Evolutionary conservation across 2,329 filamentous ascomycete species (phyloP), one percentile per base, ranked within the genome.

Genomic region (Fusarium verticillioides): DNA sequence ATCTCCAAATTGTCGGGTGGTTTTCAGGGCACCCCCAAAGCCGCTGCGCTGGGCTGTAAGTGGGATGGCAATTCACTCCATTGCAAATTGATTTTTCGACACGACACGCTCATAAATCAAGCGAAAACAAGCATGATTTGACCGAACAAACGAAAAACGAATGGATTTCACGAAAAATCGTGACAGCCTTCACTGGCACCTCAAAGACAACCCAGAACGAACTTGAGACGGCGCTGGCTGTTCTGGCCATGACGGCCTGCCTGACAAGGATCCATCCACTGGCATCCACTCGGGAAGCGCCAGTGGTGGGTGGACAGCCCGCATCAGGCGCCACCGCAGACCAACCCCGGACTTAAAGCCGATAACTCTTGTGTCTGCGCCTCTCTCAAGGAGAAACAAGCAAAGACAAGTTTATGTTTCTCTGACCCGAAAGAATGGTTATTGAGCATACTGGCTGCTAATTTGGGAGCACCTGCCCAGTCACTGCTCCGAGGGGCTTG

Each of bases 281-380:
- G 69, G 69, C 77, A 78, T 79, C 77, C 77, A 78, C 77, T 73
- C 66, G 73, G 74, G 75, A 78, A 78, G 74, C 77, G 74, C 76
- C 77, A 78, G 59, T 75, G 72, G 69, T 74, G 72, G 72, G 77
- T 76, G 77, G 74, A 74, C 75, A 78, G 69, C 76, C 75, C 70
- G 76, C 76, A 78, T 75, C 71, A 76, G 74, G 75, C 77, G 76
- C 77, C 77, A 78, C 77, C 74, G 68, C 74, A 76, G 70, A 67
- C 72, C 75, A 77, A 76, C 74, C 74, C 76, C 72, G 63, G 76
- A 73, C 71, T 77, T 72, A 75, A 77, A 77, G 68, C 74, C 69
- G 60, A 72, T 70, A 70, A 70, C 74, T 75, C 72, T 75, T 75
- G 74, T 63, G 69, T 72, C 74, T 75, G 74, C 67, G 69, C 73